Conservation (phyloP, 2,329 filamentous ascomycete species). For the Fusarium secorum region DNA sequence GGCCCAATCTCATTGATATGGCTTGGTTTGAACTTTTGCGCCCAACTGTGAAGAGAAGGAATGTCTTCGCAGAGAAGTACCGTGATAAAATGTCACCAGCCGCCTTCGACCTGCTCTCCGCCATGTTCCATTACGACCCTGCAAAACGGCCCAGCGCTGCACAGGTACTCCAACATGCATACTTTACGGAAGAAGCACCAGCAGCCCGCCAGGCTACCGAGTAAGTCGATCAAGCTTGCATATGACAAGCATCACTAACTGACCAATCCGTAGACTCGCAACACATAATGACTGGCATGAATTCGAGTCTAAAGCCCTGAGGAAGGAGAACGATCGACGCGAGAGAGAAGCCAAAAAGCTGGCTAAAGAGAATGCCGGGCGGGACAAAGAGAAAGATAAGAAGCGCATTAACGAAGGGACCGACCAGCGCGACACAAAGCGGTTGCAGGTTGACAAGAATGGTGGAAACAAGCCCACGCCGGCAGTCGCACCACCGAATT, state of each 20-base stretch:
- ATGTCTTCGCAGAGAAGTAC: slow-evolving; percentile 85
- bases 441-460: slow-evolving; percentile 44
- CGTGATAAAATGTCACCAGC: slow-evolving; percentile 77
- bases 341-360: slow-evolving; percentile 61
- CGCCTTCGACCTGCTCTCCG: slow-evolving; percentile 81
- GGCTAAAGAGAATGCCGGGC: slow-evolving; percentile 48
- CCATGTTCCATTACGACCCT: slow-evolving; percentile 92
- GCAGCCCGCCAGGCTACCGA: slow-evolving; percentile 79
- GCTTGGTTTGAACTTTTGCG: slow-evolving; percentile 95
- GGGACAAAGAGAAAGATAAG: slow-evolving; percentile 49
- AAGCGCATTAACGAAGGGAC: slow-evolving; percentile 49
- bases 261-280: slow-evolving; percentile 66
- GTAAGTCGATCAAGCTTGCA: slow-evolving; percentile 60
- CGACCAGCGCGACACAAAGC: slow-evolving; percentile 47
- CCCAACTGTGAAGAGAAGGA: slow-evolving; percentile 75
- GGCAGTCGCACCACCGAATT: slow-evolving; percentile 8
- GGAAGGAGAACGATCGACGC: slow-evolving; percentile 84
- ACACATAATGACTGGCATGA: slow-evolving; percentile 96
- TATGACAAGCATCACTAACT: slow-evolving; percentile 31
- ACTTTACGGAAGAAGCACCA: slow-evolving; percentile 87
- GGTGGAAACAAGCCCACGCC: slow-evolving; percentile 18
- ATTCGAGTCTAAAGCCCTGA: slow-evolving; percentile 93
- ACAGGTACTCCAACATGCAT: slow-evolving; percentile 84
- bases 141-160: slow-evolving; percentile 81
- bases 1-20: slow-evolving; percentile 92